Evolutionary conservation across 306 rosid genomes (phyloP).

Genomic region (Adenanthera pavonina): DNA sequence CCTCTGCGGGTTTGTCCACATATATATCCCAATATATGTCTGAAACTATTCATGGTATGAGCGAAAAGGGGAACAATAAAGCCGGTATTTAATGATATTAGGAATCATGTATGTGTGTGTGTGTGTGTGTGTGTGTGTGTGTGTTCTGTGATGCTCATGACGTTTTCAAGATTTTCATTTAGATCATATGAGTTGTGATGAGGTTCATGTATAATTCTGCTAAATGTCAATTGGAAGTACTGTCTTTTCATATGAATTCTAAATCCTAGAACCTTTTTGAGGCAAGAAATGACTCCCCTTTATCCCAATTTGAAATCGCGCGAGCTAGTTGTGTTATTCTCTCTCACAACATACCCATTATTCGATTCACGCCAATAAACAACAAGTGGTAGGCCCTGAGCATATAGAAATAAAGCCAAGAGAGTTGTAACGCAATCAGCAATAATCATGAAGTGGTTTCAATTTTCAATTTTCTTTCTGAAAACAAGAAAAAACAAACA

Average conservation of each 20-base stretch:
- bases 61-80: not conserved
- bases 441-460: constrained; percentile 24
- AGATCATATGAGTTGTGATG: not conserved
- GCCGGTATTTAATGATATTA: not conserved
- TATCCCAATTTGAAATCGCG: constrained; percentile 19
- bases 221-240: not conserved
- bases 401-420: constrained; percentile 21
- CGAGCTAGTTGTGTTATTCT: constrained; percentile 12
- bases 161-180: not conserved
- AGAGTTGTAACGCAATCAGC: not conserved
- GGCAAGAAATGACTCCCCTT: constrained; percentile 24
- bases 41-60: not conserved
- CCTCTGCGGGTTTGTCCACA: no score
- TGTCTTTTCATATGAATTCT: constrained; percentile 19
- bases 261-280: constrained; percentile 16
- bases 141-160: not conserved
- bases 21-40: no score
- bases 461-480: not conserved
- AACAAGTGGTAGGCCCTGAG: constrained; percentile 27
- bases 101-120: not conserved
- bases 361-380: constrained; percentile 24
- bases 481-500: not conserved
- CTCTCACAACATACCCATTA: not conserved
- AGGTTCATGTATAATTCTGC: not conserved
- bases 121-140: not conserved